A percentile compares a stretch with the other conserved stretches of the same genome.
Evolutionary conservation across 2,329 filamentous ascomycete genomes (phyloP).

Genomic region (Chrysoporthe deuterocubensis): DNA sequence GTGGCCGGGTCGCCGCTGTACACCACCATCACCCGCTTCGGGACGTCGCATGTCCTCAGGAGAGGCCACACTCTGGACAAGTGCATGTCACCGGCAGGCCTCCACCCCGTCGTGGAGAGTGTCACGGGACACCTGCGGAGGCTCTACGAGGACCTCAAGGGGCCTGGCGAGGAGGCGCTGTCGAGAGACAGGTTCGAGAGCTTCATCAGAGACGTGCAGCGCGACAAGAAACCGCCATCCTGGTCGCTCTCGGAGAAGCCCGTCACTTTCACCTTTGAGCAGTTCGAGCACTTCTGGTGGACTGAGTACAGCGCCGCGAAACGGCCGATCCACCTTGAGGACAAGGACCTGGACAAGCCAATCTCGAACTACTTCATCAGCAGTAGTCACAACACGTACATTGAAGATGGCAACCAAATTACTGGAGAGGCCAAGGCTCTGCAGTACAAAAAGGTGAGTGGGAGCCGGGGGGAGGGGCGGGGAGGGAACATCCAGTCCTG

Average conservation of each 20-base stretch:
- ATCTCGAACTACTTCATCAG: slow-evolving; percentile 92
- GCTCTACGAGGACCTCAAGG: slow-evolving; percentile 24
- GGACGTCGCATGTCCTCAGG: neutral
- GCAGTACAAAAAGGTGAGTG: slow-evolving; percentile 66
- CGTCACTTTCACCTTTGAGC: slow-evolving; percentile 48
- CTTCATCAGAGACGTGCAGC: slow-evolving; percentile 19
- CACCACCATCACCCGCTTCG: slow-evolving; percentile 8
- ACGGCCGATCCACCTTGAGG: slow-evolving; percentile 44
- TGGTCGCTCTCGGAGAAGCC: slow-evolving; percentile 37
- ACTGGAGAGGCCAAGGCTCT: slow-evolving; percentile 76
- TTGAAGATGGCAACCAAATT: slow-evolving; percentile 81
- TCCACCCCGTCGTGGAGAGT: slow-evolving; percentile 4
- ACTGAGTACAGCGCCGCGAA: slow-evolving; percentile 47
- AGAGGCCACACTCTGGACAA: slow-evolving; percentile 13
- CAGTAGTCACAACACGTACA: slow-evolving; percentile 93
- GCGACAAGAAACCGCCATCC: neutral
- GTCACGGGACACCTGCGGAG: slow-evolving; percentile 17
- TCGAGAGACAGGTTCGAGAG: slow-evolving; percentile 11
- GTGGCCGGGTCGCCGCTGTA: slow-evolving; percentile 13
- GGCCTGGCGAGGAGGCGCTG: slow-evolving; percentile 8
- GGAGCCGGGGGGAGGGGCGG: no score
- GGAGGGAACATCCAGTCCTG: no score
- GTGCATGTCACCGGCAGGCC: slow-evolving; percentile 4
- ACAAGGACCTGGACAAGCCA: slow-evolving; percentile 66
- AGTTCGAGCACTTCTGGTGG: slow-evolving; percentile 56